These are phyloP conservation scores for Blastomyces percursus DNA, from an alignment of 2,329 filamentous ascomycete genomes.

Conservation along the genomic window DNA sequence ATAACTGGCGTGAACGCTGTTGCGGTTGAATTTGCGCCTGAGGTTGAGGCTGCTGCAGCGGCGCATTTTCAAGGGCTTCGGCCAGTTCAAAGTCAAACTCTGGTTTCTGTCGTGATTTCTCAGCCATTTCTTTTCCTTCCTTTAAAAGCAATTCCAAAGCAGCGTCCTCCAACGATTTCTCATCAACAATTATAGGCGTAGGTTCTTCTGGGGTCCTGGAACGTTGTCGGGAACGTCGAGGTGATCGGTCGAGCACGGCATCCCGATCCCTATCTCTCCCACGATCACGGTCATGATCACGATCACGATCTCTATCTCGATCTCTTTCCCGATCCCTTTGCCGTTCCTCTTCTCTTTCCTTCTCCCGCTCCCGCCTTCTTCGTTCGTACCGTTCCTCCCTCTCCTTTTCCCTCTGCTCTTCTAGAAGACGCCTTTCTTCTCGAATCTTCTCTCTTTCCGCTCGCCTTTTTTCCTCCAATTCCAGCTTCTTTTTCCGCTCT, in stretches of 20 bases:
- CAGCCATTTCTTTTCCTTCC: constrained; percentile 45
- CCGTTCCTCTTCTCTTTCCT: constrained; percentile 24
- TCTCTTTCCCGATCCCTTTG: constrained; percentile 24
- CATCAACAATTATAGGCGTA: constrained; percentile 32
- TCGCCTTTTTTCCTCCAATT: constrained; percentile 39
- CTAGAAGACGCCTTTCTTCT: constrained; percentile 43
- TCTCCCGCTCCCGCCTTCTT: constrained; percentile 30
- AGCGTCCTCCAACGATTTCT: constrained; percentile 46
- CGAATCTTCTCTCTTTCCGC: constrained; percentile 41
- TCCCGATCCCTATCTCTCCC: constrained; percentile 22
- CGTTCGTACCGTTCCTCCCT: constrained; percentile 38
- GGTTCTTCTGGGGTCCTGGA: constrained; percentile 25
- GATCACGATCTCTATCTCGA: constrained; percentile 18
- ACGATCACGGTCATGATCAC: constrained; percentile 24
- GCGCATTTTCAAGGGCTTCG: constrained; percentile 31
- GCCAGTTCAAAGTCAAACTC: constrained; percentile 42
- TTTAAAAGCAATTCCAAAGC: constrained; percentile 44
- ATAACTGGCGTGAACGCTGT: constrained; percentile 1
- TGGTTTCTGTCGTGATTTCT: constrained; percentile 40
- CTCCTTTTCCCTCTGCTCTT: constrained; percentile 43
- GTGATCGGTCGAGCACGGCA: background rate
- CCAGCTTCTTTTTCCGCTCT: constrained; percentile 40
- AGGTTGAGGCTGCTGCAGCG: constrained; percentile 20
- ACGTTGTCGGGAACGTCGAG: background rate
- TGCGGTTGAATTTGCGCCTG: background rate